A percentile compares a stretch with the other conserved stretches of the same genome.
These are phyloP conservation scores for Farysia itapuensis DNA, from an alignment of 1,284 basidiomycete genomes.

Conservation along the genomic window DNA sequence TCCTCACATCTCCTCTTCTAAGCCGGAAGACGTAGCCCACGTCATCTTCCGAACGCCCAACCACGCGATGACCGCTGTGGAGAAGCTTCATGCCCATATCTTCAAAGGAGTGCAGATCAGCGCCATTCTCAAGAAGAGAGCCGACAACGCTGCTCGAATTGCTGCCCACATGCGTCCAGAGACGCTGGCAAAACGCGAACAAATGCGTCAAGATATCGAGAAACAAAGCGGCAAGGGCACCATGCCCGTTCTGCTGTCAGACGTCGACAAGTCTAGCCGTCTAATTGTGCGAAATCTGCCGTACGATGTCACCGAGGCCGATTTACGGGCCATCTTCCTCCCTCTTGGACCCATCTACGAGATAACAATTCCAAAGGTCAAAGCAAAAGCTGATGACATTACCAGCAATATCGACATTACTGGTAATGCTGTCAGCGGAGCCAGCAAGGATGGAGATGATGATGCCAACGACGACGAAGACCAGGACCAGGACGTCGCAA, in stretches of 20 bases:
- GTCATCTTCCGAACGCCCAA: constrained; percentile 74
- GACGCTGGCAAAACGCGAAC: constrained; percentile 61
- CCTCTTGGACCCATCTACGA: constrained; percentile 85
- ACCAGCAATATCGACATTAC: neutral
- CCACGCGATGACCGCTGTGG: constrained; percentile 73
- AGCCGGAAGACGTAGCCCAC: constrained; percentile 65
- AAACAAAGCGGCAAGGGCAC: constrained; percentile 34
- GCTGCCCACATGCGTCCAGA: constrained; percentile 62
- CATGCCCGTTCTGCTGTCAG: constrained; percentile 28
- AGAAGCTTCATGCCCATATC: constrained; percentile 86
- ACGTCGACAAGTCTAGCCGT: constrained; percentile 64
- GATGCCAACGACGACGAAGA: constrained; percentile 23
- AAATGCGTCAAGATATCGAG: constrained; percentile 59
- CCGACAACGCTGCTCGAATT: constrained; percentile 67
- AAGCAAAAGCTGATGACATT: constrained; percentile 4
- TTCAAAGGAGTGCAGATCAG: constrained; percentile 86
- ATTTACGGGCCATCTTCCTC: constrained; percentile 83
- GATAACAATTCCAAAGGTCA: constrained; percentile 71
- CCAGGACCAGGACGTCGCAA: constrained; percentile 23
- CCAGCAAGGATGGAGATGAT: constrained; percentile 66
- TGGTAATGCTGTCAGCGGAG: constrained; percentile 59
- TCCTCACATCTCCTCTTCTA: constrained; percentile 18
- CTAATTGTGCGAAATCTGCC: constrained; percentile 91
- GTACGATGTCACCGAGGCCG: constrained; percentile 70
- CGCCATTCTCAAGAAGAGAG: constrained; percentile 84